A percentile compares a stretch with the other conserved stretches of the same genome.
These are phyloP conservation scores for Coccinonectria pachysandricola DNA, from an alignment of 2,329 filamentous ascomycete species.

Conservation along the genomic window DNA sequence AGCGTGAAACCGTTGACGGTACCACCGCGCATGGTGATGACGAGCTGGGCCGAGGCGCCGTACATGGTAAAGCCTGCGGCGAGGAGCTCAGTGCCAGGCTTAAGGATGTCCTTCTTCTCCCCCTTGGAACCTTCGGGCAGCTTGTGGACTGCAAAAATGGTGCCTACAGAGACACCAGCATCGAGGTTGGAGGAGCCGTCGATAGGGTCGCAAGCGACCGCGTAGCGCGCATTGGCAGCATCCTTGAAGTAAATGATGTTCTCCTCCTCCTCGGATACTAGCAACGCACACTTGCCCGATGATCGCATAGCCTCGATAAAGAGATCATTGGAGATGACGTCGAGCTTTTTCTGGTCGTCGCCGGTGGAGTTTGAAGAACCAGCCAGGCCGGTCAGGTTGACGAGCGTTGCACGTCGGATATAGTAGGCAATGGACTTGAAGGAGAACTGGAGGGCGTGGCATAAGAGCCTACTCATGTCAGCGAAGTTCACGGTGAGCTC, in stretches of 20 bases:
- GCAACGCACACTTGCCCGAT: constrained; percentile 77
- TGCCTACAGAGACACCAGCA: constrained; percentile 93
- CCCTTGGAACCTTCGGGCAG: constrained; percentile 66
- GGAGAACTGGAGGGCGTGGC: constrained; percentile 95
- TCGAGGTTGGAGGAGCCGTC: constrained; percentile 97
- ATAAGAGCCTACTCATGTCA: constrained; percentile 86
- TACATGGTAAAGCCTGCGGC: constrained; percentile 99
- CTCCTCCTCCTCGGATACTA: constrained; percentile 98
- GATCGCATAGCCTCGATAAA: constrained; percentile 94
- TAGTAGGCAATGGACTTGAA: constrained; percentile 99
- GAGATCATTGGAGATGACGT: constrained; percentile 96
- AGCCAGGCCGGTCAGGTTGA: constrained; percentile 90
- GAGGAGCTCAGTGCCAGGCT: constrained; percentile 81
- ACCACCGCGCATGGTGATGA: constrained; percentile 92
- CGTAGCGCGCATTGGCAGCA: constrained; percentile 70
- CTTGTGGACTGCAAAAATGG: constrained; percentile 93
- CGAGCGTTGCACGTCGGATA: constrained; percentile 88
- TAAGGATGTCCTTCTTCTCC: constrained; percentile 75
- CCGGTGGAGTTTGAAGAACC: constrained; percentile 92
- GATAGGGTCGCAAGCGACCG: constrained; percentile 94
- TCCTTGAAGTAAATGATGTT: constrained; percentile 79
- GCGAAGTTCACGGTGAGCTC: too few species aligned
- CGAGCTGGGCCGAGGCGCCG: constrained; percentile 88
- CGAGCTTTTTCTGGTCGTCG: constrained; percentile 98
- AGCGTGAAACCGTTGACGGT: constrained; percentile 95